Percentiles rank a stretch among this genome's conserved stretches.
These are phyloP conservation scores for Scortechinia acanthostroma DNA, from an alignment of 2,329 filamentous ascomycete genomes.

Conservation along the genomic window DNA sequence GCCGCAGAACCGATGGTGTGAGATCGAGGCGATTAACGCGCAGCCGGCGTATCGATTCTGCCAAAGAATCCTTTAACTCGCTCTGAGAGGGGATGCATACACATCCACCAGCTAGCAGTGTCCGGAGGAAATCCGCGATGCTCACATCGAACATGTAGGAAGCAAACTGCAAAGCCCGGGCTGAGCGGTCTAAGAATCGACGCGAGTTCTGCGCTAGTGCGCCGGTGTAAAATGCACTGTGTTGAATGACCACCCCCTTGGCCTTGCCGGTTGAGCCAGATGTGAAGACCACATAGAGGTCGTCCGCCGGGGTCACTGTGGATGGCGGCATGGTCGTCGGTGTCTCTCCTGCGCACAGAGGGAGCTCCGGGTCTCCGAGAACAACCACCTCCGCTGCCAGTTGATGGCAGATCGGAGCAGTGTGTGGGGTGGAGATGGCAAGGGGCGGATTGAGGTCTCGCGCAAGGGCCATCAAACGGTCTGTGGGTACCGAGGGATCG, in stretches of 20 bases:
- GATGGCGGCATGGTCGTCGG: no score
- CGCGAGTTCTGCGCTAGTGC: constrained; percentile 4
- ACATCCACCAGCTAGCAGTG: constrained; percentile 22
- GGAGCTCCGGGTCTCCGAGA: no score
- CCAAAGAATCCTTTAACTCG: constrained; percentile 19
- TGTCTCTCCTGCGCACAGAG: no score
- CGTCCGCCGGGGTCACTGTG: neutral
- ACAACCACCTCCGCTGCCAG: no score
- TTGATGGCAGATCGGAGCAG: no score
- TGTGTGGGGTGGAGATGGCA: no score
- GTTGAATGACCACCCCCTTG: constrained; percentile 31
- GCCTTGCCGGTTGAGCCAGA: constrained; percentile 39
- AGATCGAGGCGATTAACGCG: constrained; percentile 3
- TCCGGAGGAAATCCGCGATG: constrained; percentile 23
- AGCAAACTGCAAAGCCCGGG: constrained; percentile 9
- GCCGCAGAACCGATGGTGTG: constrained; percentile 1
- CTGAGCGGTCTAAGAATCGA: constrained; percentile 6
- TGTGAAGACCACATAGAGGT: constrained; percentile 32
- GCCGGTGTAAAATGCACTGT: constrained; percentile 9
- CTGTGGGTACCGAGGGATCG: no score
- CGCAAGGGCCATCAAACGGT: no score
- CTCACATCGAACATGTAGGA: constrained; percentile 27
- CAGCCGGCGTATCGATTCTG: constrained; percentile 7
- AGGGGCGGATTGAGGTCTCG: no score
- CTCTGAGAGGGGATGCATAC: constrained; percentile 26